Evolutionary conservation across 139 green algal genomes (phyloP).

Genomic region (Chlorella sorokiniana): DNA sequence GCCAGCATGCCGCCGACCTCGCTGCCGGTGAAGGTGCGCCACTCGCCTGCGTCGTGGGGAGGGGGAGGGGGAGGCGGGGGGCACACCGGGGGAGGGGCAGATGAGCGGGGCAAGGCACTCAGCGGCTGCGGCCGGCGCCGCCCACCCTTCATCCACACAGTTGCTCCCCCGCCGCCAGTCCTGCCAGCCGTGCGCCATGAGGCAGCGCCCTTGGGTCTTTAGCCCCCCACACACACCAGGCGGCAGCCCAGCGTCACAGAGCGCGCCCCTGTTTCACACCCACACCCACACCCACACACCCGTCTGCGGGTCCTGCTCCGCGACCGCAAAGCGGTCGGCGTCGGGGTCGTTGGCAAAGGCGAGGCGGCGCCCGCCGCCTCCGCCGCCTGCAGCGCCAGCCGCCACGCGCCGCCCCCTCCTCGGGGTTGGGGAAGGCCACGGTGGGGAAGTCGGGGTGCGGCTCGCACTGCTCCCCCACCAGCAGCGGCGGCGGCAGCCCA

Average conservation of each 20-base stretch:
- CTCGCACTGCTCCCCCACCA: constrained; percentile 60
- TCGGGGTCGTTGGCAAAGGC: constrained; percentile 83
- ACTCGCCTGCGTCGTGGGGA: constrained; percentile 53
- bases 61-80: too few relatives aligned
- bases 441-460: constrained; percentile 82
- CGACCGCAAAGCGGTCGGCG: constrained; percentile 67
- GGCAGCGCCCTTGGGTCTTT: too few relatives aligned
- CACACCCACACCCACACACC: too few relatives aligned
- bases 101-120: too few relatives aligned
- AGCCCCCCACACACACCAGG: too few relatives aligned
- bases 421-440: constrained; percentile 77
- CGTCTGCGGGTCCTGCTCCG: constrained; percentile 43
- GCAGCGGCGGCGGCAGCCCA: constrained; percentile 54
- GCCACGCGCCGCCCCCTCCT: constrained; percentile 76
- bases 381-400: constrained; percentile 58
- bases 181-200: too few relatives aligned
- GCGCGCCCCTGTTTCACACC: too few relatives aligned
- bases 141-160: too few relatives aligned
- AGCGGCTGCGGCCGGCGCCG: too few relatives aligned
- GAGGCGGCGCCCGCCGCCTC: constrained; percentile 44
- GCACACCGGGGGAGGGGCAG: too few relatives aligned
- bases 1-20: constrained; percentile 79
- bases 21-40: constrained; percentile 66
- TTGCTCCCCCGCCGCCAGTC: too few relatives aligned
- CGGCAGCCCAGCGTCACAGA: too few relatives aligned